Base-by-base conservation (phyloP, 148 eudicot species). In the Rheum nobile region DNA sequence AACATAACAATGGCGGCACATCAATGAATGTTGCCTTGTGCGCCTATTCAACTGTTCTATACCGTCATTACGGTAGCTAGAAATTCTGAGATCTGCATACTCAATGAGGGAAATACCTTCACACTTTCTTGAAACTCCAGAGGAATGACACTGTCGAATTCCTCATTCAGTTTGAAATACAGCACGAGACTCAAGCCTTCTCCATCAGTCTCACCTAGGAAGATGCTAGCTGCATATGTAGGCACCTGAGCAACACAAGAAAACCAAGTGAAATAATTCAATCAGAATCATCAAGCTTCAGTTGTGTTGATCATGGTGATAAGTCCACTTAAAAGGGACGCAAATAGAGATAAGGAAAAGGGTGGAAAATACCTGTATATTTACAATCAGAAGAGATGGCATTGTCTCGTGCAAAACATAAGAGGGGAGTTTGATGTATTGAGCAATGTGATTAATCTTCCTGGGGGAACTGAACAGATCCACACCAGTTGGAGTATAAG, bases 111-210 rank as follows among this genome's bases (percentile, higher is more conserved):
- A 46, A 75, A 68, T 87, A 92, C 98, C 98, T 86, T 85, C 76
- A 92, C 78, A 72, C 88, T 84, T 52, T 90, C 93, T 34, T 83
- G 76, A 72, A 85, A 88, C 19, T 84, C 82, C 31, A 82, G 38
- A 71, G 91, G 87, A 21, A 88, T 79, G 38, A 85, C 89, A 72
- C 75, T 72, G 59, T 85, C 87, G 38, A 92, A 76, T 71, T 83
- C 81, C 29, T 92, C 98, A 13, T 91, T 87, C 42, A 88, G 44
- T 80, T 80, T 87, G 80, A 92, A 92, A 76, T 92, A 92, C 52
- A 92, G 38, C 7, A 92, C 96, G 17, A 92, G 88, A 85, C 90
- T 92, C 76, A 86, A 67, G 55, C 98, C 91, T 76, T 90, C 98
- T 17, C 98, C 98, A 54, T 92, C 82, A 29, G 71, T 76, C 16